phyloP scores from a whole-genome alignment of 805 yeast genomes.

The Scheffersomyces lignosus region DNA sequence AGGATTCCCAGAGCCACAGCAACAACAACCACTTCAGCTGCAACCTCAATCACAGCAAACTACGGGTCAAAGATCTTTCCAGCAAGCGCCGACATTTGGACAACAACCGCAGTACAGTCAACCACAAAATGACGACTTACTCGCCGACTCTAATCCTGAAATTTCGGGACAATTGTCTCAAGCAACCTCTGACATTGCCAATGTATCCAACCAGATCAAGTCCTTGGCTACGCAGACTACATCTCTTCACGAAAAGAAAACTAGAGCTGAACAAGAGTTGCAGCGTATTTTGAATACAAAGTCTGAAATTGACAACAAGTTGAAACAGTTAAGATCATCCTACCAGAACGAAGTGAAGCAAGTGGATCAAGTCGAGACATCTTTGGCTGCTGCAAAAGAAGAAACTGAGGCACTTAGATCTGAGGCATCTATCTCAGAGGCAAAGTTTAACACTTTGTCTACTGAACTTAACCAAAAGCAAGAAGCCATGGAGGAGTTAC shows the following conservation, averaged over 20 bases:
- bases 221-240: constrained; percentile 77
- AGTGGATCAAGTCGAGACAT: constrained; percentile 68
- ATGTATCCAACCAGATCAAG: constrained; percentile 79
- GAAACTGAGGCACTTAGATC: constrained; percentile 72
- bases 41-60: constrained; percentile 3
- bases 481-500: constrained; percentile 61
- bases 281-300: constrained; percentile 65
- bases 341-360: constrained; percentile 80
- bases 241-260: constrained; percentile 65
- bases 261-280: constrained; percentile 75
- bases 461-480: constrained; percentile 62
- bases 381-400: constrained; percentile 54
- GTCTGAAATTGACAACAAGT: constrained; percentile 69
- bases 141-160: constrained; percentile 54
- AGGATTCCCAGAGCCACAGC: constrained; percentile 5
- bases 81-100: neutral
- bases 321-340: constrained; percentile 61
- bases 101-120: constrained; percentile 2
- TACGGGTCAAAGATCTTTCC: neutral
- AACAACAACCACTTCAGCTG: constrained; percentile 14
- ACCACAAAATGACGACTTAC: constrained; percentile 44
- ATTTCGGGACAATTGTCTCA: constrained; percentile 68
- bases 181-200: constrained; percentile 84
- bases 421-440: constrained; percentile 75
- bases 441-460: constrained; percentile 70